phyloP scores from a whole-genome alignment of 176 grass and related monocot genomes.

The Leersia perrieri region DNA sequence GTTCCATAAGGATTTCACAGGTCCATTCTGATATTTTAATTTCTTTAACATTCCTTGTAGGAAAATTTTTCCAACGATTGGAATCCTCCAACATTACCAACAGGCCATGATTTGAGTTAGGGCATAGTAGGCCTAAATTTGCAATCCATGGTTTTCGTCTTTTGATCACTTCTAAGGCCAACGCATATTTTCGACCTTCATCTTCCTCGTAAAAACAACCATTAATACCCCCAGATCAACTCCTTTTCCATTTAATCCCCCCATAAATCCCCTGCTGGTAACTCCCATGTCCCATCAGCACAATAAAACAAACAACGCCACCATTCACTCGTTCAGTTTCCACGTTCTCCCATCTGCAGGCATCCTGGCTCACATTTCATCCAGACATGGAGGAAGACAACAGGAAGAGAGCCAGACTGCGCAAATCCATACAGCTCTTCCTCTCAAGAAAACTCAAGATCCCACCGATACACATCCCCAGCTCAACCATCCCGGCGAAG shows the following conservation, averaged over 20 bases:
- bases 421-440: slow-evolving; percentile 56
- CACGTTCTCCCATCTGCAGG: neutral
- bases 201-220: neutral
- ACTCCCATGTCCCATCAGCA: slow-evolving; percentile 17
- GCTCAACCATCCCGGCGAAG: slow-evolving; percentile 30
- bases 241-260: neutral
- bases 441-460: slow-evolving; percentile 68
- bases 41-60: neutral
- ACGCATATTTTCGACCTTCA: too few species aligned
- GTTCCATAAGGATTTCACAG: neutral
- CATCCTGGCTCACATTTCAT: neutral
- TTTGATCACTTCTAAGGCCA: neutral
- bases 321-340: neutral
- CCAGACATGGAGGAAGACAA: slow-evolving; percentile 36
- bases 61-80: neutral
- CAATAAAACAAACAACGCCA: slow-evolving; percentile 14
- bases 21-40: neutral
- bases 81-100: neutral
- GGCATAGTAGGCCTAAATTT: neutral
- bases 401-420: slow-evolving; percentile 43
- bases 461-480: slow-evolving; percentile 38
- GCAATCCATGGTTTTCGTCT: neutral
- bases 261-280: neutral
- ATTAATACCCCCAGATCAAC: neutral
- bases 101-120: neutral